Percentiles rank a stretch among this genome's conserved stretches.
These are phyloP conservation scores for Prototheca wickerhamii DNA, from an alignment of 163 green algal species.

Conservation along the genomic window DNA sequence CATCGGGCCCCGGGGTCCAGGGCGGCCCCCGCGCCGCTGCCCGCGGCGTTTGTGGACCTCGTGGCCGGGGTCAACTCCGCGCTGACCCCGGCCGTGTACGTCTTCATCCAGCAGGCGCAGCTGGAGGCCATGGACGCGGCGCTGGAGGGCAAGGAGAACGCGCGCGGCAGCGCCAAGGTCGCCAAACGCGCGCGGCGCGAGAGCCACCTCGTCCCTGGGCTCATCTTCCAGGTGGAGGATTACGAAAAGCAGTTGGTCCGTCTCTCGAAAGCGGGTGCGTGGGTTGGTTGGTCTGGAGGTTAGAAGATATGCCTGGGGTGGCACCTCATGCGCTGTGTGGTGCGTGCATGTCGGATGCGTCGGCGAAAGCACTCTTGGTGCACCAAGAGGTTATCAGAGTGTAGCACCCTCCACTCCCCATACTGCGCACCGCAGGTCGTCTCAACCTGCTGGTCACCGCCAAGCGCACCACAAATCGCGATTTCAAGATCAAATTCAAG, in stretches of 20 bases:
- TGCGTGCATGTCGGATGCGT: too few species aligned
- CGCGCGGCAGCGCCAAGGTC: not conserved
- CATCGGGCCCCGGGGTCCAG: too few species aligned
- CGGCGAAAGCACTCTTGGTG: too few species aligned
- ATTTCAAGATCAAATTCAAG: slow-evolving; percentile 4
- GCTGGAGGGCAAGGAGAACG: not conserved
- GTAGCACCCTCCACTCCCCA: too few species aligned
- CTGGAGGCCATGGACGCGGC: not conserved
- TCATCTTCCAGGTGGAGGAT: slow-evolving; percentile 4
- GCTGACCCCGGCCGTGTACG: not conserved
- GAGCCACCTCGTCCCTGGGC: not conserved
- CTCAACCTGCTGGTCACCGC: slow-evolving; percentile 1
- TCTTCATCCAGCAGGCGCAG: not conserved
- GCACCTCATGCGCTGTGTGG: too few species aligned
- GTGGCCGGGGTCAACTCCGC: slow-evolving; percentile 1
- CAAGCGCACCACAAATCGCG: slow-evolving; percentile 5
- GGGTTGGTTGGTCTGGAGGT: not conserved
- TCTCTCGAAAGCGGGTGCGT: not conserved
- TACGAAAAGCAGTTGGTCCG: slow-evolving; percentile 1
- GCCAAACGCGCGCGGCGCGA: not conserved
- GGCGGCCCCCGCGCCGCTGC: not conserved
- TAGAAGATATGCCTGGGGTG: not conserved
- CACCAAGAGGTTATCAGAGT: too few species aligned
- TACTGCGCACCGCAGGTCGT: not conserved
- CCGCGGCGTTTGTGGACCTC: not conserved